Percentiles rank a stretch among this genome's conserved stretches.
Evolutionary conservation across 192 early-diverging fungal species (phyloP).

Genomic region (Chytriomyces sp.): DNA sequence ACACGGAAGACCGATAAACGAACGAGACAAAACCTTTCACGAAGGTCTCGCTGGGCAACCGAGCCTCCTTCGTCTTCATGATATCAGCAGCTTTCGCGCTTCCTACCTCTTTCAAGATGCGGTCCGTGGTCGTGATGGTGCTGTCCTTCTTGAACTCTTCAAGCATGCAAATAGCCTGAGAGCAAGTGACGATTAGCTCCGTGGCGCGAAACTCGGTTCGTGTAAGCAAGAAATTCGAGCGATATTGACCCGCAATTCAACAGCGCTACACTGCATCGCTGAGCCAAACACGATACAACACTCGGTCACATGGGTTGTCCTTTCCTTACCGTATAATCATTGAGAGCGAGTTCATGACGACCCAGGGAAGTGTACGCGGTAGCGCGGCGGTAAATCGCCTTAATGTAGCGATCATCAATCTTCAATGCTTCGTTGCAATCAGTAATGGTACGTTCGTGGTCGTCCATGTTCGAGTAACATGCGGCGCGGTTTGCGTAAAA

Average conservation of each 20-base stretch:
- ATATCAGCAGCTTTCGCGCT: slow-evolving; percentile 76
- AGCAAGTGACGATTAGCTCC: slow-evolving; percentile 59
- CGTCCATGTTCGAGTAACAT: slow-evolving; percentile 76
- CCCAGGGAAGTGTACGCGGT: slow-evolving; percentile 63
- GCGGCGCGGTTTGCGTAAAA: slow-evolving; percentile 97
- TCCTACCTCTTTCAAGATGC: slow-evolving; percentile 82
- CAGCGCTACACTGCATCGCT: no score
- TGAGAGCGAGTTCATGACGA: slow-evolving; percentile 57
- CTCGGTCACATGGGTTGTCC: no score
- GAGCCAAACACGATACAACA: no score
- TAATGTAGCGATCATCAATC: slow-evolving; percentile 86
- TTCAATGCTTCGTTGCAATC: slow-evolving; percentile 80
- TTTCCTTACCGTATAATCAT: slow-evolving; percentile 40
- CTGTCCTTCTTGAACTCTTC: slow-evolving; percentile 90
- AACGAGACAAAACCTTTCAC: slow-evolving; percentile 41
- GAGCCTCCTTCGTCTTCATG: slow-evolving; percentile 59
- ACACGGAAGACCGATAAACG: not conserved
- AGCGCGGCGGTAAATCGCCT: slow-evolving; percentile 78
- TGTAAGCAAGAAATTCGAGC: not conserved
- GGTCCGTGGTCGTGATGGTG: slow-evolving; percentile 80
- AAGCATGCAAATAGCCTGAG: slow-evolving; percentile 88
- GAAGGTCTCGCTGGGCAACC: slow-evolving; percentile 90
- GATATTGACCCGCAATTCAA: slow-evolving; percentile 31
- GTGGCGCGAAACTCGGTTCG: not conserved
- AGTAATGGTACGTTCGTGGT: slow-evolving; percentile 75